Conservation (phyloP, 139 green algal species). For the Haematococcus lacustris region DNA sequence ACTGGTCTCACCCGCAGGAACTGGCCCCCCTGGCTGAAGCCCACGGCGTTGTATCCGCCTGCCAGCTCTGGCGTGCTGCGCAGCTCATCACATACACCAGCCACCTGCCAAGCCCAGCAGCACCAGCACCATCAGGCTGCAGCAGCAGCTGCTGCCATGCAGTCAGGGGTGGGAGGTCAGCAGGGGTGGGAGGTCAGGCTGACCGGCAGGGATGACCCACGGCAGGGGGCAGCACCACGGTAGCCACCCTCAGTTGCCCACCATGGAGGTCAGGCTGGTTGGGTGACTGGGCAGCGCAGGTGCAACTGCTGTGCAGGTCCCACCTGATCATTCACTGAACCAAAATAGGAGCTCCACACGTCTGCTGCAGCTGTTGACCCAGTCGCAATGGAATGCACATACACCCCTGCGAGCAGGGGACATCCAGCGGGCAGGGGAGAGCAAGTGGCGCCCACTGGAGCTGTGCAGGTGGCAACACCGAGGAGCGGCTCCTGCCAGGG, state of each 20-base stretch:
- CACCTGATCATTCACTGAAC: conserved; percentile 68
- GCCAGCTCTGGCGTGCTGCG: conserved; percentile 43
- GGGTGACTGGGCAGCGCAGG: not conserved
- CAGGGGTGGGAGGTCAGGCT: not conserved
- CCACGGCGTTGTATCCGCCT: conserved; percentile 72
- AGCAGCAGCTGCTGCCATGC: not conserved
- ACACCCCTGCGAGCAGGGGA: conserved; percentile 72
- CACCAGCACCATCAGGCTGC: not conserved
- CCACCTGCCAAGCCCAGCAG: not conserved
- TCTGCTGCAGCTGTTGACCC: conserved; percentile 27
- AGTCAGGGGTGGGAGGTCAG: not conserved
- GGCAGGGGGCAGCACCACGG: not conserved
- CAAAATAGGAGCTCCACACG: conserved; percentile 55
- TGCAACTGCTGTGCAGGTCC: not conserved
- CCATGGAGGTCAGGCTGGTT: not conserved
- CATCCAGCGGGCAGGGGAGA: too few species aligned
- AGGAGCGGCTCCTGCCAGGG: too few species aligned
- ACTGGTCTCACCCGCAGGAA: conserved; percentile 77
- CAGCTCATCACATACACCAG: conserved; percentile 57
- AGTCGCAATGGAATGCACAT: conserved; percentile 69
- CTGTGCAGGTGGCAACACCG: too few species aligned
- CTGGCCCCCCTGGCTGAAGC: conserved; percentile 81
- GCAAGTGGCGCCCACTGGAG: too few species aligned
- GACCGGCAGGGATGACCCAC: not conserved
- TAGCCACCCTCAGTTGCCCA: too few species aligned